phyloP scores from a whole-genome alignment of 345 rosid species.

The Gossypium longicalyx region DNA sequence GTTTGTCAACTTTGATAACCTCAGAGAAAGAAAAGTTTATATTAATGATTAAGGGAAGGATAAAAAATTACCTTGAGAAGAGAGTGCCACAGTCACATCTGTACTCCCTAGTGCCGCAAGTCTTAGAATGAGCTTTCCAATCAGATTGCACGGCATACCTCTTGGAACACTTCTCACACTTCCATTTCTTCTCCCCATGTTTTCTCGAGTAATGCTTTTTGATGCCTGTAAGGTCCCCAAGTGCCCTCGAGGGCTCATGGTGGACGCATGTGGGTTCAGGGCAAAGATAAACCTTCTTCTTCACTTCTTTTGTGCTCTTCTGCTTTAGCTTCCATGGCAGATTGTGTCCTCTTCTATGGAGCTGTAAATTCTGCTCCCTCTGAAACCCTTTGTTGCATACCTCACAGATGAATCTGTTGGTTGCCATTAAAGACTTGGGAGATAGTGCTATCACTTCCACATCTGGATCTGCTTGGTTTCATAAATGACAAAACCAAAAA shows the following conservation, averaged over 20 bases:
- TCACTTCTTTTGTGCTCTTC: constrained; percentile 74
- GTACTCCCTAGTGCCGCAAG: constrained; percentile 79
- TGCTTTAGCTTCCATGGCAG: constrained; percentile 84
- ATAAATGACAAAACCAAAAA: background rate
- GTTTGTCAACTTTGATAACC: constrained; percentile 12
- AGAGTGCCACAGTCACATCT: constrained; percentile 87
- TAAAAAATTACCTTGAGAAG: constrained; percentile 58
- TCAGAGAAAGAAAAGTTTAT: background rate
- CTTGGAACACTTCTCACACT: constrained; percentile 83
- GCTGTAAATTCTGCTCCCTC: constrained; percentile 82
- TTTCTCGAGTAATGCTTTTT: constrained; percentile 76
- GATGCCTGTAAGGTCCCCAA: constrained; percentile 84
- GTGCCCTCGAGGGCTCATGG: constrained; percentile 78
- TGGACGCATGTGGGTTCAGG: constrained; percentile 85
- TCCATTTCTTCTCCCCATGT: constrained; percentile 90
- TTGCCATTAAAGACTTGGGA: constrained; percentile 83
- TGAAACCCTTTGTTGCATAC: constrained; percentile 89
- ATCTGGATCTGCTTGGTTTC: constrained; percentile 57
- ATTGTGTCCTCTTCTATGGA: constrained; percentile 85
- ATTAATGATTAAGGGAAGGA: constrained; percentile 2
- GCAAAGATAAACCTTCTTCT: constrained; percentile 73
- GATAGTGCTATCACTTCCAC: constrained; percentile 84
- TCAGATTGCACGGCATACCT: constrained; percentile 78
- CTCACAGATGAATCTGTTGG: constrained; percentile 83
- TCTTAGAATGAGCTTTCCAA: constrained; percentile 88